Conservation (phyloP, 2,329 filamentous ascomycete species). For the Elsinoe necatrix region DNA sequence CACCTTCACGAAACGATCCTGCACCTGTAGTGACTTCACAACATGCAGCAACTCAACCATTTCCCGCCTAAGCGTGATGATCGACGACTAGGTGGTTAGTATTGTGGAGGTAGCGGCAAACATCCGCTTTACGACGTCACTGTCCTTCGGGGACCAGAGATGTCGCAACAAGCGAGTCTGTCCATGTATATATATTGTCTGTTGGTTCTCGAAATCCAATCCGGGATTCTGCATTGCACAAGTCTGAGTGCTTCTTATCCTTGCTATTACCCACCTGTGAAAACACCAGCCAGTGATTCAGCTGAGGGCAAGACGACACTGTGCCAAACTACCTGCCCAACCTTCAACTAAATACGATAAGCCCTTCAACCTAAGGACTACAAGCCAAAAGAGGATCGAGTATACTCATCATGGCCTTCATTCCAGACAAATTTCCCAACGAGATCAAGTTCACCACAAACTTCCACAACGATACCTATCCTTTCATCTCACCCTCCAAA, state of each 20-base stretch:
- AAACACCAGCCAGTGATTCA: background rate
- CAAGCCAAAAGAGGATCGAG: background rate
- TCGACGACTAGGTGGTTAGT: background rate
- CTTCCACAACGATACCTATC: conserved; percentile 40
- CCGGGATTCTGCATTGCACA: too few species aligned
- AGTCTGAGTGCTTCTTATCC: background rate
- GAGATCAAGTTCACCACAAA: conserved; percentile 23
- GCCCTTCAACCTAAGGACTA: too few species aligned
- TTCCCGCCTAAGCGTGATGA: background rate
- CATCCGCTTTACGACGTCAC: background rate
- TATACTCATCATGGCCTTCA: background rate
- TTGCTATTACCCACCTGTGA: background rate
- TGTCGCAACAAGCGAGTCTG: background rate
- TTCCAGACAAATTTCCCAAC: background rate
- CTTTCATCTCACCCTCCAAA: conserved; percentile 39
- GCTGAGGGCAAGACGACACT: too few species aligned
- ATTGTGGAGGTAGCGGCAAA: background rate
- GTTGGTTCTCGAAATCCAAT: too few species aligned
- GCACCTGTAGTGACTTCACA: background rate
- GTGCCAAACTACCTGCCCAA: too few species aligned
- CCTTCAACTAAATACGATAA: too few species aligned
- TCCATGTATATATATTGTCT: background rate
- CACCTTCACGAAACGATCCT: too few species aligned
- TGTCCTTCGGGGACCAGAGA: background rate
- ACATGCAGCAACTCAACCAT: background rate